These are phyloP conservation scores for Pseudozyma tsukubaensis DNA, from an alignment of 1,284 basidiomycete species.

Conservation along the genomic window DNA sequence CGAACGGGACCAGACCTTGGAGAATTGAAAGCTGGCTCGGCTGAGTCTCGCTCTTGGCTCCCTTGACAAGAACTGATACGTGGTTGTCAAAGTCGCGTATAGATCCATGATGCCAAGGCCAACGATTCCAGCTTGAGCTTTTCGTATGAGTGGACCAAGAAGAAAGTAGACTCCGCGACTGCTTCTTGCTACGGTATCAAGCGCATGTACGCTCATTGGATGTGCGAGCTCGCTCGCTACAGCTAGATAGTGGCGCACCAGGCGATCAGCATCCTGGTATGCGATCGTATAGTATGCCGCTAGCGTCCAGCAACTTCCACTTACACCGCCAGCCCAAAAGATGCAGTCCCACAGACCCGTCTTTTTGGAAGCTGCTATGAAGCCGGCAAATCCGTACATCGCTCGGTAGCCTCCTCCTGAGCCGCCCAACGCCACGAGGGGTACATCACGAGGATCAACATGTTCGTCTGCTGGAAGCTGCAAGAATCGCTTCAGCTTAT, in stretches of 20 bases:
- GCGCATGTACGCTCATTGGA: constrained; percentile 62
- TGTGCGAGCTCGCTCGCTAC: constrained; percentile 61
- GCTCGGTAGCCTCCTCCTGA: constrained; percentile 69
- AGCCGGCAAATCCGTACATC: constrained; percentile 60
- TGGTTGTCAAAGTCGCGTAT: constrained; percentile 62
- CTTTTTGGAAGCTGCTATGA: constrained; percentile 59
- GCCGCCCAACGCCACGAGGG: constrained; percentile 66
- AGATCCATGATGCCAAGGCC: constrained; percentile 67
- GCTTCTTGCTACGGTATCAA: constrained; percentile 60
- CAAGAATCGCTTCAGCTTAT: constrained; percentile 45
- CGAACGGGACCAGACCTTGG: constrained; percentile 56
- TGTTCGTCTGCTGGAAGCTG: constrained; percentile 54
- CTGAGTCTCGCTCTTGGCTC: constrained; percentile 54
- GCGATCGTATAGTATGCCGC: constrained; percentile 60
- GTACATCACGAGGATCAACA: constrained; percentile 66
- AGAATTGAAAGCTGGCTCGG: constrained; percentile 62
- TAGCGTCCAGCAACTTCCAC: constrained; percentile 68
- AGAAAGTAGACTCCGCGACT: constrained; percentile 62
- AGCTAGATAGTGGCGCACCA: constrained; percentile 54
- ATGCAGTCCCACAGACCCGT: constrained; percentile 62
- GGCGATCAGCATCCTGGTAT: constrained; percentile 43
- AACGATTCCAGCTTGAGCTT: constrained; percentile 55
- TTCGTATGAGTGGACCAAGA: constrained; percentile 60
- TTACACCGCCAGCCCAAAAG: constrained; percentile 65
- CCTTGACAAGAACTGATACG: constrained; percentile 58